Evolutionary conservation across 345 rosid species (phyloP).

Genomic region (Aquilaria sinensis): DNA sequence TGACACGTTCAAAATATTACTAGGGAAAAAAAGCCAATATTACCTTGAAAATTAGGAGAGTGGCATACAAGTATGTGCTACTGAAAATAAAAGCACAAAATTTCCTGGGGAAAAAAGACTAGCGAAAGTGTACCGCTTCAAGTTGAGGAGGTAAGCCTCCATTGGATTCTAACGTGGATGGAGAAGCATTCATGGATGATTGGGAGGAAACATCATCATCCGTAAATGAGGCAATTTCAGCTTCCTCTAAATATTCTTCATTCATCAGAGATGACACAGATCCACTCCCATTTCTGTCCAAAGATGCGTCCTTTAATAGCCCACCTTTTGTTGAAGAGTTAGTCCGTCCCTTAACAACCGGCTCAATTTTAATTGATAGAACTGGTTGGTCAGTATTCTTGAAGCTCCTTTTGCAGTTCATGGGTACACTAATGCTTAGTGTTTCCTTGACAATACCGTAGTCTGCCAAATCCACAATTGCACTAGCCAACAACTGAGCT

Average conservation of each 20-base stretch:
- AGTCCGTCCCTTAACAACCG: conserved; percentile 29
- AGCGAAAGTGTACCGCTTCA: conserved; percentile 36
- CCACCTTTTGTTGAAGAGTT: conserved; percentile 35
- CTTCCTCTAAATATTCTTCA: conserved; percentile 81
- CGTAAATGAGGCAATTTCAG: conserved; percentile 57
- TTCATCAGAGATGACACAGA: conserved; percentile 75
- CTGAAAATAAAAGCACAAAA: too few relatives aligned
- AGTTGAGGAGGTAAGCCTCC: conserved; percentile 37
- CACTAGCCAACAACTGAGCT: conserved; percentile 72
- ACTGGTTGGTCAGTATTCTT: conserved; percentile 69
- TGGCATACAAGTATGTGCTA: too few relatives aligned
- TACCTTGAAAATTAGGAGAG: too few relatives aligned
- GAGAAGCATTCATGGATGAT: conserved; percentile 55
- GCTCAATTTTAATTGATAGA: conserved; percentile 56
- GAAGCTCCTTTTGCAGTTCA: conserved; percentile 73
- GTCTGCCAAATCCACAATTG: conserved; percentile 68
- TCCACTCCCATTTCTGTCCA: conserved; percentile 42
- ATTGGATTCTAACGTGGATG: conserved; percentile 37
- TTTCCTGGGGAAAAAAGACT: background rate
- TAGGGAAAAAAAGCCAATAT: too few relatives aligned
- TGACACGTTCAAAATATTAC: too few relatives aligned
- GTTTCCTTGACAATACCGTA: conserved; percentile 54
- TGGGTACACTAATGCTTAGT: conserved; percentile 43
- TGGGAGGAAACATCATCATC: conserved; percentile 82
- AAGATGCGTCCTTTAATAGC: conserved; percentile 29